A percentile compares a stretch with the other conserved stretches of the same genome.
Conservation (phyloP, 2,329 filamentous ascomycete genomes). For the Talaromyces marneffei region DNA sequence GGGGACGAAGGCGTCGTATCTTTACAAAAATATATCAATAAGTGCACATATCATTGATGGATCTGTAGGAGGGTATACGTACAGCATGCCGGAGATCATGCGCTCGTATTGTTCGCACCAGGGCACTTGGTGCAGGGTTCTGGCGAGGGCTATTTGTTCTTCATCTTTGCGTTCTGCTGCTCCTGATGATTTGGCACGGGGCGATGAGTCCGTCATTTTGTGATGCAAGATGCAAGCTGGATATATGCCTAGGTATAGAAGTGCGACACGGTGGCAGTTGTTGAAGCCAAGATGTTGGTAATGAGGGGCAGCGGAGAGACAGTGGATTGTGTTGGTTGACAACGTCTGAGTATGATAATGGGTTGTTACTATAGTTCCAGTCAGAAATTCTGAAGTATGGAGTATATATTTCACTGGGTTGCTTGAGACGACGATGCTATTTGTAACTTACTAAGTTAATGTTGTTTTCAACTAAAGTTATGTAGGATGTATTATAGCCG, state of each 20-base stretch:
- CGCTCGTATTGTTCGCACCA: conserved; percentile 25
- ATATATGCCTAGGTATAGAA: background rate
- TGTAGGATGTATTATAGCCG: background rate
- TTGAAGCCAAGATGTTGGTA: background rate
- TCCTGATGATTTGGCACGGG: background rate
- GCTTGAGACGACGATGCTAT: too few species aligned
- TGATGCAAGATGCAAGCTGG: background rate
- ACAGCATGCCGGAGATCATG: conserved; percentile 25
- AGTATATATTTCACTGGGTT: too few species aligned
- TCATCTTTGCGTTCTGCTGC: conserved; percentile 11
- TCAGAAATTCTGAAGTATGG: too few species aligned
- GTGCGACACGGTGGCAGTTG: background rate
- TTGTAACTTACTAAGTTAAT: too few species aligned
- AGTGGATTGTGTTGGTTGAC: background rate
- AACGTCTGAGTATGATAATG: background rate
- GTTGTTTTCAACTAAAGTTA: too few species aligned
- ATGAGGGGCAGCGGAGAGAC: background rate
- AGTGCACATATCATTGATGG: background rate
- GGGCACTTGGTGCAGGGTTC: conserved; percentile 15
- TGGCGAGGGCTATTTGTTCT: conserved; percentile 15
- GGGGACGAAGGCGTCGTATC: conserved; percentile 48
- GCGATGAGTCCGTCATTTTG: background rate
- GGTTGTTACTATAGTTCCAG: background rate
- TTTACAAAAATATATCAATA: conserved; percentile 19
- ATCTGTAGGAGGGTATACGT: background rate